Percentiles rank a stretch among this genome's conserved stretches.
phyloP scores from a whole-genome alignment of 306 rosid species.

The Albizia julibrissin region DNA sequence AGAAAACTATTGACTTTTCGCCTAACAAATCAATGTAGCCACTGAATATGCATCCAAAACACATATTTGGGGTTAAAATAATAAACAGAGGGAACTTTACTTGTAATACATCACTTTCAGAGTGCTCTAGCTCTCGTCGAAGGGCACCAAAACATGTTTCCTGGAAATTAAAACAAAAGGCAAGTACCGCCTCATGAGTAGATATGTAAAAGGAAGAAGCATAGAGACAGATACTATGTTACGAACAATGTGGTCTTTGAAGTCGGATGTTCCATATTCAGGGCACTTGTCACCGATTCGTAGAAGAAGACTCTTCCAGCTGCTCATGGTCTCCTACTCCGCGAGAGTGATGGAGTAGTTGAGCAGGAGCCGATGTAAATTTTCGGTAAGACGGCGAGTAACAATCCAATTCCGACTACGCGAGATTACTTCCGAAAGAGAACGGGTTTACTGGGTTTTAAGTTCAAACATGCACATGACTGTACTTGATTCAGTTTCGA shows the following conservation, averaged over 20 bases:
- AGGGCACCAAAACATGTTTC: constrained; percentile 80
- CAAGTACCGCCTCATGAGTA: neutral
- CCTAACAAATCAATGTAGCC: neutral
- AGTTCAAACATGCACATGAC: neutral
- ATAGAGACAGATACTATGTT: neutral
- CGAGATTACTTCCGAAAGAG: neutral
- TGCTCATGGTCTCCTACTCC: constrained; percentile 48
- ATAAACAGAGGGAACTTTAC: constrained; percentile 40
- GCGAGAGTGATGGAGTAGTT: neutral
- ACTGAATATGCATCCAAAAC: neutral
- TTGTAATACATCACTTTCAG: constrained; percentile 57
- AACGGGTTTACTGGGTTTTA: constrained; percentile 38
- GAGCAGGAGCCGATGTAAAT: neutral
- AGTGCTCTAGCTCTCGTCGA: constrained; percentile 87
- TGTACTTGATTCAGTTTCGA: constrained; percentile 17
- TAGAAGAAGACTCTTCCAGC: constrained; percentile 83
- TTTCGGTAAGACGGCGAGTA: neutral
- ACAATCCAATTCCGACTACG: neutral
- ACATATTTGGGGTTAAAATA: neutral
- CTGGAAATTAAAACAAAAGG: constrained; percentile 47
- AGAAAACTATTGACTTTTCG: neutral
- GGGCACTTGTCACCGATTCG: constrained; percentile 91
- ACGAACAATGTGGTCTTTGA: constrained; percentile 92
- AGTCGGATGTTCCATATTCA: constrained; percentile 79
- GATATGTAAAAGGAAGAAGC: neutral